Evolutionary conservation across 1,284 basidiomycete species (phyloP).

Genomic region (Schizophyllum amplum): DNA sequence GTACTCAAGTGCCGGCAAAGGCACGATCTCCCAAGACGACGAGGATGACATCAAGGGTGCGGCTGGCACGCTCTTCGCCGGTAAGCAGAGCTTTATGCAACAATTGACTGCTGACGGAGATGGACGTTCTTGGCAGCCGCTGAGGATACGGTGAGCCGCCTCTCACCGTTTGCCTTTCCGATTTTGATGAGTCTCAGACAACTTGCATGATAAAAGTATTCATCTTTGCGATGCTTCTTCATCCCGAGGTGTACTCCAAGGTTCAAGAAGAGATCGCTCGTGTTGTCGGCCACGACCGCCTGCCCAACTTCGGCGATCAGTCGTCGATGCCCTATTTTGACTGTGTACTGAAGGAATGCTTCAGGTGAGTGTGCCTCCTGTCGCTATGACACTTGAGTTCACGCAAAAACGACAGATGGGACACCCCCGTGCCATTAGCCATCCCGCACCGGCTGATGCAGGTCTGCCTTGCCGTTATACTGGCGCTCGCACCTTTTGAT

Average conservation of each 20-base stretch:
- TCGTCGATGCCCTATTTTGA: background rate
- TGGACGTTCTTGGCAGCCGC: background rate
- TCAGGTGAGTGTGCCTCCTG: background rate
- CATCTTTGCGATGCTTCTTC: conserved; percentile 1
- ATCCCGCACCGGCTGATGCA: background rate
- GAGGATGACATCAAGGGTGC: background rate
- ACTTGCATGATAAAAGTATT: background rate
- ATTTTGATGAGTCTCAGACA: background rate
- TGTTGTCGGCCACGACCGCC: conserved; percentile 1
- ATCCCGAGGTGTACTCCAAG: background rate
- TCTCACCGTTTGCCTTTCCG: background rate
- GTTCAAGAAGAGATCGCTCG: conserved; percentile 1
- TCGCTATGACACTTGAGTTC: background rate
- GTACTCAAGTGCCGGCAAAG: background rate
- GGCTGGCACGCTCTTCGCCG: background rate
- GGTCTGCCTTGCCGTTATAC: background rate
- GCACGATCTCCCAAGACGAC: background rate
- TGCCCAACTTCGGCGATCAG: conserved; percentile 1
- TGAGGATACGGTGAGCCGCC: background rate
- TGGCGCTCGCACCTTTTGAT: background rate
- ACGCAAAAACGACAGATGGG: background rate
- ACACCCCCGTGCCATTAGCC: background rate
- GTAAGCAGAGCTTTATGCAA: background rate
- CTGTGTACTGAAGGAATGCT: background rate
- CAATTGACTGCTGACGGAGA: background rate